These are phyloP conservation scores for Colletotrichum agaves DNA, from an alignment of 2,329 filamentous ascomycete genomes.

Conservation along the genomic window DNA sequence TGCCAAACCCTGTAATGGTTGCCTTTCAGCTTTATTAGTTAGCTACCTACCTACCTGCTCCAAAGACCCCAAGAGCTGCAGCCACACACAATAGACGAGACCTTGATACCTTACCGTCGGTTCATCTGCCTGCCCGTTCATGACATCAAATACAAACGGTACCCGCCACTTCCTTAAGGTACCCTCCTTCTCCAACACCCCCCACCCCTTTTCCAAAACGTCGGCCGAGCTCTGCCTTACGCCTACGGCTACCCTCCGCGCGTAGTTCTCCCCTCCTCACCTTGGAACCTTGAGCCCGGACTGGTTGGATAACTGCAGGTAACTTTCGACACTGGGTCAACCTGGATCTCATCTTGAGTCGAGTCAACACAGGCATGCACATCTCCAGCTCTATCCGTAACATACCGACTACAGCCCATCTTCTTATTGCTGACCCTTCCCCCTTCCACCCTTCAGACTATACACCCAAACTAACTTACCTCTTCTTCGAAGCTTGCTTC, in stretches of 20 bases:
- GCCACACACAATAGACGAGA: no score
- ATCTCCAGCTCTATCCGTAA: conserved; percentile 14
- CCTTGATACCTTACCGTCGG: no score
- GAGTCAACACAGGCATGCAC: conserved; percentile 29
- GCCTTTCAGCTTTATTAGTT: no score
- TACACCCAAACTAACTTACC: not conserved
- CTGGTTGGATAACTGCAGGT: conserved; percentile 18
- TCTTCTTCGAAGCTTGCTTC: not conserved
- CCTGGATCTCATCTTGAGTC: conserved; percentile 34
- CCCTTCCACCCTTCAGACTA: not conserved
- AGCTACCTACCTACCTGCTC: no score
- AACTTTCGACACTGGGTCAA: conserved; percentile 31
- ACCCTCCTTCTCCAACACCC: conserved; percentile 5
- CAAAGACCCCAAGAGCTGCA: no score
- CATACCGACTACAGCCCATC: conserved; percentile 5
- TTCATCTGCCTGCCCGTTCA: no score
- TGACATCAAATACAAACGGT: not conserved
- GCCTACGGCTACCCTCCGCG: conserved; percentile 32
- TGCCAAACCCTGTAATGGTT: no score
- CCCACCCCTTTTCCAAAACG: not conserved
- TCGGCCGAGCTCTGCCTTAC: conserved; percentile 32
- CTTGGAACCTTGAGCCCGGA: conserved; percentile 28
- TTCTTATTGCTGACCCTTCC: conserved; percentile 29
- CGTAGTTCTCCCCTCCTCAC: conserved; percentile 8
- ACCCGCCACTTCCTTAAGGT: not conserved